Evolutionary conservation across 768 basidiomycete species (phyloP).

Genomic region (Lactarius evosmus): DNA sequence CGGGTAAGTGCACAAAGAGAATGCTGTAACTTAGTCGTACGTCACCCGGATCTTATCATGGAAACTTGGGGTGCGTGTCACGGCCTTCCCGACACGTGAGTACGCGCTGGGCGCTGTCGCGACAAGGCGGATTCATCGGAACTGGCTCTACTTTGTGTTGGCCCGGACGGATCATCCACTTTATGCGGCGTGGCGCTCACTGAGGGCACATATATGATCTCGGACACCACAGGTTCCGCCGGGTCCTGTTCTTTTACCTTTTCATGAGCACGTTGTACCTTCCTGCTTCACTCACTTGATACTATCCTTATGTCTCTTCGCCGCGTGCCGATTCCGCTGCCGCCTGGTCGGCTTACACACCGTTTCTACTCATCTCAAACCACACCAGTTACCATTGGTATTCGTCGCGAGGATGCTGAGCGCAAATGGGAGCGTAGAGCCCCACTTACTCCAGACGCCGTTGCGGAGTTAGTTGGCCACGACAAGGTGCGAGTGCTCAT

Average conservation of each 20-base stretch:
- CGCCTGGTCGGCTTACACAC: background rate
- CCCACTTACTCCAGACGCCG: conserved; percentile 76
- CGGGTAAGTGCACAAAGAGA: background rate
- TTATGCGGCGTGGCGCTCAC: background rate
- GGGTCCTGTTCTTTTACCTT: background rate
- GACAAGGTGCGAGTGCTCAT: conserved; percentile 66
- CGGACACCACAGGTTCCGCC: background rate
- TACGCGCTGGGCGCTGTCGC: conserved; percentile 8
- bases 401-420: conserved; percentile 72
- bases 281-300: background rate
- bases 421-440: conserved; percentile 86
- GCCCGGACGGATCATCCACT: conserved; percentile 13
- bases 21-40: background rate
- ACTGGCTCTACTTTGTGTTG: background rate
- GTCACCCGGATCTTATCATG: background rate
- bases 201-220: background rate
- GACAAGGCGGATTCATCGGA: background rate
- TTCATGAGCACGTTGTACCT: background rate
- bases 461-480: conserved; percentile 54
- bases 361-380: conserved; percentile 10
- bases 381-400: conserved; percentile 44
- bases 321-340: conserved; percentile 14
- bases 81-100: background rate
- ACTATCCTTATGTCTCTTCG: conserved; percentile 20
- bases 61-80: background rate